These are phyloP conservation scores for Delonix regia DNA, from an alignment of 306 rosid species.

Conservation along the genomic window DNA sequence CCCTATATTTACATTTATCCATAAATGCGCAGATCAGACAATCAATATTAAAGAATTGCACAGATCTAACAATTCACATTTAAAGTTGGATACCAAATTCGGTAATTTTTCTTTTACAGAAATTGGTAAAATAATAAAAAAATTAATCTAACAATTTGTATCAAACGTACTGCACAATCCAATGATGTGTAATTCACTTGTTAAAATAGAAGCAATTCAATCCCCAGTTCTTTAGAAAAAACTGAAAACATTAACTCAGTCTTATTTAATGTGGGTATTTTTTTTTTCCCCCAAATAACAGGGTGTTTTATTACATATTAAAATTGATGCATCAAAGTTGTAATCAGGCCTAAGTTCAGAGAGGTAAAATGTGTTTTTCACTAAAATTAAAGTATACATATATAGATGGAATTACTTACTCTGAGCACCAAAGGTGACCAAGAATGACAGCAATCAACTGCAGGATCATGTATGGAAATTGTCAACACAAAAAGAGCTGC, in stretches of 20 bases:
- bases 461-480: constrained; percentile 41
- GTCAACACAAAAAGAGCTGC: constrained; percentile 2
- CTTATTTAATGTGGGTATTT: not conserved
- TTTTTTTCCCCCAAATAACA: not conserved
- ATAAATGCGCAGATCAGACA: too few relatives aligned
- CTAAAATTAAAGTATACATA: not conserved
- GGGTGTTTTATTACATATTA: not conserved
- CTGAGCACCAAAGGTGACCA: constrained; percentile 96
- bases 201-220: too few relatives aligned
- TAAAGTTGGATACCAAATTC: too few relatives aligned
- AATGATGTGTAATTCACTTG: too few relatives aligned
- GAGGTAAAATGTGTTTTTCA: not conserved
- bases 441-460: constrained; percentile 88
- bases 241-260: not conserved
- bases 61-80: too few relatives aligned
- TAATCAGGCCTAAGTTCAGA: not conserved
- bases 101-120: too few relatives aligned
- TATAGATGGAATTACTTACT: constrained; percentile 56
- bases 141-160: too few relatives aligned
- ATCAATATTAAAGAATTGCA: too few relatives aligned
- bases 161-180: too few relatives aligned
- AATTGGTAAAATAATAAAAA: too few relatives aligned
- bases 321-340: not conserved
- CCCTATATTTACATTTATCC: too few relatives aligned
- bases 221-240: not conserved